Percentiles rank a stretch among this genome's conserved stretches.
phyloP scores from a whole-genome alignment of 2,329 filamentous ascomycete genomes.

The Aotearoamyces nothofagi region DNA sequence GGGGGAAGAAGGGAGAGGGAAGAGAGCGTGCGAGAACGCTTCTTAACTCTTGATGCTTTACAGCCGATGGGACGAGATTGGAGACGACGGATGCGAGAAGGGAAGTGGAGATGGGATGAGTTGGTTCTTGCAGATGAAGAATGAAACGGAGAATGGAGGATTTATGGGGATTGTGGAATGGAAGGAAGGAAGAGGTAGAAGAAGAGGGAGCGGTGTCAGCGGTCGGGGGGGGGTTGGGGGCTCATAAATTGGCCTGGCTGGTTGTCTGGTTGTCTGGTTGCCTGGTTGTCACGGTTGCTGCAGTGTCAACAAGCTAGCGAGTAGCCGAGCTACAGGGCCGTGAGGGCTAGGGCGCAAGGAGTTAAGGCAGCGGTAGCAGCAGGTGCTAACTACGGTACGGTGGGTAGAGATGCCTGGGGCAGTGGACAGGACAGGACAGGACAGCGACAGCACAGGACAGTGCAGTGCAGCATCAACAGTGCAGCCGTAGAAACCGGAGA shows the following conservation, averaged over 20 bases:
- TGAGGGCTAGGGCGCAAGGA: no score
- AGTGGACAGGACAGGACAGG: no score
- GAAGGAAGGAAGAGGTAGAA: not conserved
- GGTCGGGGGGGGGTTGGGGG: not conserved
- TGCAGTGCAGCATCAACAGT: not conserved
- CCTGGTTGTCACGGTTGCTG: no score
- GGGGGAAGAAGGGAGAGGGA: slow-evolving; percentile 30
- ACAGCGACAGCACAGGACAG: not conserved
- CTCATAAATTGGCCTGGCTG: not conserved
- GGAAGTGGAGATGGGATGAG: not conserved
- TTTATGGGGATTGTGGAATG: not conserved
- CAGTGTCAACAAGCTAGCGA: no score
- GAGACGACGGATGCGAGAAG: not conserved
- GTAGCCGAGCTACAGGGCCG: no score
- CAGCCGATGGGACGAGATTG: no score
- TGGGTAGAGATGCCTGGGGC: no score
- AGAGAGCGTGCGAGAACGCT: slow-evolving; percentile 19
- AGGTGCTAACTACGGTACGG: no score
- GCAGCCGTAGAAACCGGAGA: no score
- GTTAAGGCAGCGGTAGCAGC: no score
- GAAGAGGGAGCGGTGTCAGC: no score
- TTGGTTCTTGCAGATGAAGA: not conserved
- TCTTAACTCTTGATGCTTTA: slow-evolving; percentile 11
- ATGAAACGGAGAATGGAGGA: not conserved
- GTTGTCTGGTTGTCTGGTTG: not conserved